Evolutionary conservation across 352 stramenopile genomes (phyloP).

Genomic region (Pelagophyceae sp.): DNA sequence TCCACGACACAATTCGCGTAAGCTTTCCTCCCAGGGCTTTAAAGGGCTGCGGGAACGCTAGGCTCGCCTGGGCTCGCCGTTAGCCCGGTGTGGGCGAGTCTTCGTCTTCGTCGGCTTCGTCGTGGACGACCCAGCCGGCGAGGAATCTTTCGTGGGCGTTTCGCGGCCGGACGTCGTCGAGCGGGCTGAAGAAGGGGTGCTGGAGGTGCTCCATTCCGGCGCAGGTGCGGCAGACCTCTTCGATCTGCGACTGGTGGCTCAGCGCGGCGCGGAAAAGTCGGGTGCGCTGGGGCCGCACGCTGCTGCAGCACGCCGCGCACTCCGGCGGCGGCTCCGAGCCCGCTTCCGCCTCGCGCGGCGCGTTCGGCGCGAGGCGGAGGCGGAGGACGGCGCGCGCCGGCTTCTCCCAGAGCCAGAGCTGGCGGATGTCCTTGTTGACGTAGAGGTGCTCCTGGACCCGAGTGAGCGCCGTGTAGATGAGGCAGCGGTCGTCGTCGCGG

Average conservation of each 20-base stretch:
- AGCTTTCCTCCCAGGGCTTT: no score
- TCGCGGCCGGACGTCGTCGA: neutral
- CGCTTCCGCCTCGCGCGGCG: neutral
- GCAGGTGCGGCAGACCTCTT: neutral
- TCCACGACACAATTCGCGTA: no score
- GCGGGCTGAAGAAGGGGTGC: neutral
- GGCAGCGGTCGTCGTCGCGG: neutral
- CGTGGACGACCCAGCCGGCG: neutral
- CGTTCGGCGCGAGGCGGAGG: neutral
- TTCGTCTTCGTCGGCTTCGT: neutral
- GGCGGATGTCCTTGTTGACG: neutral
- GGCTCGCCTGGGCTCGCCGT: no score
- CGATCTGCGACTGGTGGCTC: neutral
- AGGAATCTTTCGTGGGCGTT: neutral
- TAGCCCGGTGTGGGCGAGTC: no score
- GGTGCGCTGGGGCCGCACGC: no score
- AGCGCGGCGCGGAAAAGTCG: neutral
- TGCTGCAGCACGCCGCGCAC: neutral
- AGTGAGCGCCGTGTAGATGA: slow-evolving; percentile 10
- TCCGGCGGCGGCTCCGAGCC: neutral
- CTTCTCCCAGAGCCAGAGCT: neutral
- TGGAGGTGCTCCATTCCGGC: neutral
- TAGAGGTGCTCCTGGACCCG: neutral
- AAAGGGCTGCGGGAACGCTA: no score
- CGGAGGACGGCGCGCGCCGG: neutral